Evolutionary conservation across 305 asterid species (phyloP).

Genomic region (Fraxinus nigra): DNA sequence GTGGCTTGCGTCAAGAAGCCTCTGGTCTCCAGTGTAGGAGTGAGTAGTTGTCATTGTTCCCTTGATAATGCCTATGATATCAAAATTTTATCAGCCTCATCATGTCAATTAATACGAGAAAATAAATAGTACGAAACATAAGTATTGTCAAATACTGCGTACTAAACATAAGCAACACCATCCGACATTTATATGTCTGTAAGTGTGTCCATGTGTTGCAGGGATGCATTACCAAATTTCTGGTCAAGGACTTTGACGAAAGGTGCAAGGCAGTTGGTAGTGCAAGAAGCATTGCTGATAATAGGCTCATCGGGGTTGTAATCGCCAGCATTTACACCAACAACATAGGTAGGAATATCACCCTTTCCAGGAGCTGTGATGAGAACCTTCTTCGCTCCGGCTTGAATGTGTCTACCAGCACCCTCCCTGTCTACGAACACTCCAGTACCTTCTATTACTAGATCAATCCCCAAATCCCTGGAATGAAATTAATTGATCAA

Average conservation of each 20-base stretch:
- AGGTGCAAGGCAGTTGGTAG: constrained; percentile 97
- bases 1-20: constrained; percentile 97
- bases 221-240: constrained; percentile 59
- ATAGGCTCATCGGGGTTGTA: constrained; percentile 63
- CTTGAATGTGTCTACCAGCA: constrained; percentile 82
- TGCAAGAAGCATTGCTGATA: constrained; percentile 94
- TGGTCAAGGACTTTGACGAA: constrained; percentile 91
- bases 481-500: neutral
- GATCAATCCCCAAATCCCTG: constrained; percentile 74
- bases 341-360: constrained; percentile 87
- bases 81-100: neutral
- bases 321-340: constrained; percentile 80
- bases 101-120: neutral
- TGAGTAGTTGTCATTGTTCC: constrained; percentile 99
- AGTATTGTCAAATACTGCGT: neutral
- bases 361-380: constrained; percentile 97
- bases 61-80: constrained; percentile 65
- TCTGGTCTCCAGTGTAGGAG: constrained; percentile 97
- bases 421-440: constrained; percentile 91
- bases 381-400: constrained; percentile 91
- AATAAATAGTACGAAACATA: neutral
- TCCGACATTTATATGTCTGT: neutral
- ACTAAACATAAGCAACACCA: neutral
- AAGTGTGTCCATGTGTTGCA: neutral
- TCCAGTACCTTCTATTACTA: constrained; percentile 91